A percentile compares a stretch with the other conserved stretches of the same genome.
Evolutionary conservation across 2,329 filamentous ascomycete species (phyloP).

Genomic region (Leptographium galeiforme): DNA sequence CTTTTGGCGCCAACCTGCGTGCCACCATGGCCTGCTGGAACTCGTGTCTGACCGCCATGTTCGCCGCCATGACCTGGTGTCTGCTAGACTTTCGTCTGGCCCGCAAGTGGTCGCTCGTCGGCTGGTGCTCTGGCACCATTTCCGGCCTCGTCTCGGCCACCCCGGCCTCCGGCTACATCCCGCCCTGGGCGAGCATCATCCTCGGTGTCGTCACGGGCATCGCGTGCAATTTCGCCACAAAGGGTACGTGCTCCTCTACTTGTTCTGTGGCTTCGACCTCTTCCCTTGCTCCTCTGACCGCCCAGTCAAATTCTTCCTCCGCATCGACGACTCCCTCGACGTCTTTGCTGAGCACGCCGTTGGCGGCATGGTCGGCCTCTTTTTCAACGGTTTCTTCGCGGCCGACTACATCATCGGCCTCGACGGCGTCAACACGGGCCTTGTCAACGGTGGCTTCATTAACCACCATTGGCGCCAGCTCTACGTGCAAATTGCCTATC

Average conservation of each 20-base stretch:
- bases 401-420: conserved; percentile 59
- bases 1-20: conserved; percentile 87
- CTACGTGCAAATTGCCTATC: conserved; percentile 70
- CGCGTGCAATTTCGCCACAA: conserved; percentile 55
- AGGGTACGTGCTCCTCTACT: conserved; percentile 19
- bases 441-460: conserved; percentile 54
- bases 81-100: conserved; percentile 90
- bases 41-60: conserved; percentile 84
- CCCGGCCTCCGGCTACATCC: conserved; percentile 54
- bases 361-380: conserved; percentile 53
- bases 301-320: conserved; percentile 41
- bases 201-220: conserved; percentile 55
- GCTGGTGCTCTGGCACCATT: conserved; percentile 60
- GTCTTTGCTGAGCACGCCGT: conserved; percentile 60
- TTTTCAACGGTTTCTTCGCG: conserved; percentile 64
- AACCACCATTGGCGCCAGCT: conserved; percentile 62
- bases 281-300: conserved; percentile 1
- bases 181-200: conserved; percentile 53
- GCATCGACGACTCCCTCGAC: conserved; percentile 59
- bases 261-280: neutral
- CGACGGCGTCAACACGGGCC: conserved; percentile 60
- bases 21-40: conserved; percentile 98
- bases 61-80: conserved; percentile 86
- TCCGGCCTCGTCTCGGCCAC: conserved; percentile 59
- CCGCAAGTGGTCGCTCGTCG: conserved; percentile 78